Base-by-base conservation (phyloP, 441 rosid species). In the Aleurites moluccanus region DNA sequence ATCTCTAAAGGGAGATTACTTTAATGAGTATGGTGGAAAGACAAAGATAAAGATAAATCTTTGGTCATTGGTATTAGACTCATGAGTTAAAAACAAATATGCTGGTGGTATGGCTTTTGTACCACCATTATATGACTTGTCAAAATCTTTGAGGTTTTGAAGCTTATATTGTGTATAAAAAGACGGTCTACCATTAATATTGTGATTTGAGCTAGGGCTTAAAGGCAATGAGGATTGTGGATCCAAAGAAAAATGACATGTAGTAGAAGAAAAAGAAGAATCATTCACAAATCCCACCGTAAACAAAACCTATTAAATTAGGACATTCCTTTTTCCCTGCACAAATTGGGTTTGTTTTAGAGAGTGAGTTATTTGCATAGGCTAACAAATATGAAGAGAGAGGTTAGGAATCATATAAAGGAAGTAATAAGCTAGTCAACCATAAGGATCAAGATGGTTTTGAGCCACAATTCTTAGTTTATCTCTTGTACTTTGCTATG, bases 401-500 rank as follows among this genome's bases (percentile, higher is more conserved):
- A 28, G 85, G 85, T 1, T 93, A 84, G 21, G 83, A 83, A 25
- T 87, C 85, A n/a, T n/a, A n/a, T n/a, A n/a, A n/a, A n/a, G n/a
- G n/a, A n/a, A n/a, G n/a, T n/a, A n/a, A n/a, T n/a, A 16, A 73
- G 35, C 75, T 83, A 42, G 85, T 66, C 77, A 65, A 21, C 67
- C 79, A 38, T 79, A 70, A 75, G 83, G 85, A 35, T 67, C 63
- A 14, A 64, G 84, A 76, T 80, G 79, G 74, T 71, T 86, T 82
- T 85, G 87, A 77, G 83, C 73, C 72, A 84, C 74, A 69, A 88
- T 72, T 72, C 92, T 79, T 7, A 89, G 88, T 80, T 88, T 91
- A 81, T 88, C 92, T 84, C 94, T 82, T 69, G 92, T 83, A 72
- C 81, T 86, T 79, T 91, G 97, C 76, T 90, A 91, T 75, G 90